Conservation (phyloP, 306 rosid species). For the Prunus salicina region DNA sequence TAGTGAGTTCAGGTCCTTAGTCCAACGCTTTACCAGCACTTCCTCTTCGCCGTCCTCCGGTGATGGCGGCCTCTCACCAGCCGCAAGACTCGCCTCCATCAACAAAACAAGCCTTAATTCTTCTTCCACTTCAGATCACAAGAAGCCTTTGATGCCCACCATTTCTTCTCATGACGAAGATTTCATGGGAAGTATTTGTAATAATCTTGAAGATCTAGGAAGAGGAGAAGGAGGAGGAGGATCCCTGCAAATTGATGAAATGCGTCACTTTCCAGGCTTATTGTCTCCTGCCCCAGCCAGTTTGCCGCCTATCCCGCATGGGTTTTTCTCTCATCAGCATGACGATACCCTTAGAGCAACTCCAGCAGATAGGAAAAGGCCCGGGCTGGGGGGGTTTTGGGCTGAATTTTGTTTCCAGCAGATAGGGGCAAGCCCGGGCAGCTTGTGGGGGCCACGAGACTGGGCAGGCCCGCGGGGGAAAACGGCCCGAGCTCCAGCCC, state of each 20-base stretch:
- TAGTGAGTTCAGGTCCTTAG: constrained; percentile 73
- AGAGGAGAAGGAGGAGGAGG: background rate
- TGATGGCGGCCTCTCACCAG: constrained; percentile 81
- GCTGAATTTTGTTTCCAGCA: too few species aligned
- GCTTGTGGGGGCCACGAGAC: too few species aligned
- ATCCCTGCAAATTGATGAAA: constrained; percentile 24
- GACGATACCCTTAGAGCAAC: background rate
- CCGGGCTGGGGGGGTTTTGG: too few species aligned
- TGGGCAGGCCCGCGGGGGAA: too few species aligned
- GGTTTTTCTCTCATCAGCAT: constrained; percentile 38
- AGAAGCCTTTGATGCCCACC: background rate
- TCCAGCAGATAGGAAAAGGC: too few species aligned
- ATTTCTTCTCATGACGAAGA: constrained; percentile 5
- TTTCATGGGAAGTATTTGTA: constrained; percentile 20
- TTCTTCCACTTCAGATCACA: background rate
- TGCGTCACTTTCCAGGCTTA: constrained; percentile 64
- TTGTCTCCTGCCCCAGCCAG: constrained; percentile 74
- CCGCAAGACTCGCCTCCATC: constrained; percentile 80
- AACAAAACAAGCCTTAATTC: constrained; percentile 61
- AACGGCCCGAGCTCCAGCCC: too few species aligned
- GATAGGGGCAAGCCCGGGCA: too few species aligned
- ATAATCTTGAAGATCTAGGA: constrained; percentile 26
- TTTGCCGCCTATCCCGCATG: constrained; percentile 55
- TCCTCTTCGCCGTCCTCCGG: constrained; percentile 43
- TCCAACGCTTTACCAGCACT: constrained; percentile 84